A percentile compares a stretch with the other conserved stretches of the same genome.
Conservation (phyloP, 306 rosid genomes). For the Phaseolus lunatus region DNA sequence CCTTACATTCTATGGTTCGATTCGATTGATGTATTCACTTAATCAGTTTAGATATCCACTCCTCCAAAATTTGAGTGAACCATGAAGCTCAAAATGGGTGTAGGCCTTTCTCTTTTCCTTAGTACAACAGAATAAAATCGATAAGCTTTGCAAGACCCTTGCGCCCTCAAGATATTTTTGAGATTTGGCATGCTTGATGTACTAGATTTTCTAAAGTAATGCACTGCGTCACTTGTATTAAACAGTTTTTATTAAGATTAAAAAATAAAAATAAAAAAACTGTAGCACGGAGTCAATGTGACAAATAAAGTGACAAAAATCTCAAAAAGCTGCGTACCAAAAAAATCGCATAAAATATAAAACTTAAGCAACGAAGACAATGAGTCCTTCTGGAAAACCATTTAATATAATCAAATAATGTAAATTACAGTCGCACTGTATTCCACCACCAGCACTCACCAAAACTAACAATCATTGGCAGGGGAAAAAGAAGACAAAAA, state of each 20-base stretch:
- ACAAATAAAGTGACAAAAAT: slow-evolving; percentile 5
- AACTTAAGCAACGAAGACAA: not conserved
- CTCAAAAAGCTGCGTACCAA: slow-evolving; percentile 1
- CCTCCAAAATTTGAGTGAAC: not conserved
- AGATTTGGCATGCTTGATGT: not conserved
- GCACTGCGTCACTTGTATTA: not conserved
- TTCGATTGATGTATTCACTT: not conserved
- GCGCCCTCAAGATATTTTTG: not conserved
- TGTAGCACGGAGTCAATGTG: not conserved
- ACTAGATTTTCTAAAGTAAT: not conserved
- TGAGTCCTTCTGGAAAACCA: slow-evolving; percentile 48
- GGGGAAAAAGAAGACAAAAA: slow-evolving; percentile 44
- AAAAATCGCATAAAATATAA: not conserved
- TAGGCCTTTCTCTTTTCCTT: not conserved
- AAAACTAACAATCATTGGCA: slow-evolving; percentile 53
- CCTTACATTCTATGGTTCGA: not conserved
- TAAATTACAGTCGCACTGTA: slow-evolving; percentile 66
- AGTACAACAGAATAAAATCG: not conserved
- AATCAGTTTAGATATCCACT: not conserved
- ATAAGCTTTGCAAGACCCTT: not conserved
- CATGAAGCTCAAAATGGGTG: not conserved
- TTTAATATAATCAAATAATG: slow-evolving; percentile 53
- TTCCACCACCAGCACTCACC: slow-evolving; percentile 62
- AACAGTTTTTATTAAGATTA: not conserved
- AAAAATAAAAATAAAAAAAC: slow-evolving; percentile 1